phyloP scores from a whole-genome alignment of 2,329 filamentous ascomycete genomes.

The Fusarium tjaetaba region DNA sequence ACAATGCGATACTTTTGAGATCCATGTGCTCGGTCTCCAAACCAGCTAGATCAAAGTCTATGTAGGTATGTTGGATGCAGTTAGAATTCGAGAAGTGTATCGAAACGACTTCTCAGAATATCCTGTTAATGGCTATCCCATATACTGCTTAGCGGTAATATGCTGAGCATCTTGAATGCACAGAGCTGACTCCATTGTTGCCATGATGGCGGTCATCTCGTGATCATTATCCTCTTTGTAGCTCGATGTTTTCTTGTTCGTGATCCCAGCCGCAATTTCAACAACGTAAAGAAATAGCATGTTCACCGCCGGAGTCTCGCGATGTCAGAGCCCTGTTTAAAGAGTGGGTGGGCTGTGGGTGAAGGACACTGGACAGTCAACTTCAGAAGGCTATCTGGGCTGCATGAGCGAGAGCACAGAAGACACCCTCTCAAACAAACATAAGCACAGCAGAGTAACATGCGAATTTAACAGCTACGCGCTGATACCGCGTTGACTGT shows the following conservation, averaged over 20 bases:
- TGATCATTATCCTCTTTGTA: constrained; percentile 15
- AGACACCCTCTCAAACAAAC: constrained; percentile 17
- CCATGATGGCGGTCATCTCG: constrained; percentile 6
- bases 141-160: constrained; percentile 14
- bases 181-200: constrained; percentile 3
- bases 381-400: constrained; percentile 17
- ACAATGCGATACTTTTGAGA: background rate
- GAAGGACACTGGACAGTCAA: constrained; percentile 30
- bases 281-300: constrained; percentile 1
- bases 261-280: constrained; percentile 10
- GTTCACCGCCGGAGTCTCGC: constrained; percentile 41
- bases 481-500: constrained; percentile 42
- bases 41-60: constrained; percentile 1
- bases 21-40: background rate
- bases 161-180: background rate
- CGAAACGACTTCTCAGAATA: background rate
- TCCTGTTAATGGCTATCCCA: background rate
- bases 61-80: background rate
- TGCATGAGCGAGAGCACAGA: constrained; percentile 33
- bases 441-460: constrained; percentile 13
- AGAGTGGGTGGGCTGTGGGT: constrained; percentile 33
- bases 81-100: background rate
- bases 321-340: constrained; percentile 19
- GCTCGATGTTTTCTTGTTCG: constrained; percentile 1
- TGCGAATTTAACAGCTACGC: constrained; percentile 39